These are phyloP conservation scores for Hypoxylon perforatum DNA, from an alignment of 495 filamentous ascomycete genomes.

Conservation along the genomic window DNA sequence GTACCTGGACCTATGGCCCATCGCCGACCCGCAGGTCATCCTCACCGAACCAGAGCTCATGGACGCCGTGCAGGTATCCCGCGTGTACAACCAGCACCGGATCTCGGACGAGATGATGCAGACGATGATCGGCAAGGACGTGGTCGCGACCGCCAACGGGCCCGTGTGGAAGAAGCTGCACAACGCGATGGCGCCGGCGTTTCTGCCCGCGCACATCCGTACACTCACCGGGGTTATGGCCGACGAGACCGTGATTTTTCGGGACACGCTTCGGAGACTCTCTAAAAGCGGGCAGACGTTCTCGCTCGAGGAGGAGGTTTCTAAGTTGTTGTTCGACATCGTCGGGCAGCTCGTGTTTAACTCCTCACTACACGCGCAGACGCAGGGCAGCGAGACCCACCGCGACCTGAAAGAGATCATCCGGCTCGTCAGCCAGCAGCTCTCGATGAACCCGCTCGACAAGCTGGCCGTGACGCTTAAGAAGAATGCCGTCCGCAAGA, in stretches of 20 bases:
- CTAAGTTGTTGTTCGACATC: conserved; percentile 31
- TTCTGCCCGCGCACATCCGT: conserved; percentile 25
- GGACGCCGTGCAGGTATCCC: conserved; percentile 24
- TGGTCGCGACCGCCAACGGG: conserved; percentile 34
- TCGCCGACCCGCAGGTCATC: conserved; percentile 36
- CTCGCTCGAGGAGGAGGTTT: conserved; percentile 7
- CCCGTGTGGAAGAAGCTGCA: conserved; percentile 40
- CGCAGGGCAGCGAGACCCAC: conserved; percentile 2
- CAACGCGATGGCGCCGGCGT: conserved; percentile 37
- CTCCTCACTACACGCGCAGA: conserved; percentile 8
- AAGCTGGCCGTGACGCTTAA: conserved; percentile 7
- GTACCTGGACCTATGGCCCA: conserved; percentile 43
- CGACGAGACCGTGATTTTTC: conserved; percentile 30
- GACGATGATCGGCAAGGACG: conserved; percentile 12
- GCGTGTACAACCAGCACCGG: conserved; percentile 22
- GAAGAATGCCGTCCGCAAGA: background rate
- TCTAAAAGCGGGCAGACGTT: conserved; percentile 13
- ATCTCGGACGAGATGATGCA: conserved; percentile 12
- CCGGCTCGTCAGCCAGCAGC: conserved; percentile 6
- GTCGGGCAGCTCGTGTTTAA: conserved; percentile 34
- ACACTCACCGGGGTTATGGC: conserved; percentile 25
- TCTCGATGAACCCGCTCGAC: conserved; percentile 10
- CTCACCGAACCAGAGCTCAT: conserved; percentile 29
- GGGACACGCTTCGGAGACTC: conserved; percentile 13
- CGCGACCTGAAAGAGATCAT: conserved; percentile 11